phyloP scores from a whole-genome alignment of 163 green algal species.

The Smithsoniella earleae region DNA sequence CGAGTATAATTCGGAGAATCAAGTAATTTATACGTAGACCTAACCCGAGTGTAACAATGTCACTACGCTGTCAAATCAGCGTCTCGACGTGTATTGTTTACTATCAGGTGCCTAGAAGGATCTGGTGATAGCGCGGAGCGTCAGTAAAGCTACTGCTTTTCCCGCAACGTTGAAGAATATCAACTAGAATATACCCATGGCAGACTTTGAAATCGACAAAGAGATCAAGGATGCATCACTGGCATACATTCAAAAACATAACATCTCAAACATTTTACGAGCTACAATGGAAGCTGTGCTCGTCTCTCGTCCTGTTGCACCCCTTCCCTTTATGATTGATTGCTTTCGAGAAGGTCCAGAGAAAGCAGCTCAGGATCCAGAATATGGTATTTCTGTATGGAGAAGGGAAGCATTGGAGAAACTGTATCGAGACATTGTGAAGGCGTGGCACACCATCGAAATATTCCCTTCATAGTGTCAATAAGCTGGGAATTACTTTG shows the following conservation, averaged over 20 bases:
- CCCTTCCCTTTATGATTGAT: slow-evolving; percentile 11
- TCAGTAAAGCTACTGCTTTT: too few species aligned
- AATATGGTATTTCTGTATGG: neutral
- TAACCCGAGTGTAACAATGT: too few species aligned
- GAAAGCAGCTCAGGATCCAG: neutral
- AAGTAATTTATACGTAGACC: too few species aligned
- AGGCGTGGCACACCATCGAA: neutral
- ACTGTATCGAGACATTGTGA: neutral
- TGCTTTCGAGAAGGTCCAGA: neutral
- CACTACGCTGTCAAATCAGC: too few species aligned
- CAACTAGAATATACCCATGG: too few species aligned
- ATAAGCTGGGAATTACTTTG: neutral
- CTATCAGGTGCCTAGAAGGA: too few species aligned
- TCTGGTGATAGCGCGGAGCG: too few species aligned
- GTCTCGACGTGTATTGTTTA: too few species aligned
- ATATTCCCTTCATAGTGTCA: neutral
- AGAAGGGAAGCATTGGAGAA: neutral
- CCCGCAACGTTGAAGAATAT: too few species aligned
- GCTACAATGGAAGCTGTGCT: slow-evolving; percentile 16
- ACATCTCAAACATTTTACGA: neutral
- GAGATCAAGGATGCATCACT: neutral
- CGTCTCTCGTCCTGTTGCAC: neutral
- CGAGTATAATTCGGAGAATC: too few species aligned
- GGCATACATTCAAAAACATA: neutral
- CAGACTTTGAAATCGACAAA: too few species aligned